A percentile compares a stretch with the other conserved stretches of the same genome.
Evolutionary conservation across 108 stramenopile genomes (phyloP).

Genomic region (Nannochloropsis oceanica): DNA sequence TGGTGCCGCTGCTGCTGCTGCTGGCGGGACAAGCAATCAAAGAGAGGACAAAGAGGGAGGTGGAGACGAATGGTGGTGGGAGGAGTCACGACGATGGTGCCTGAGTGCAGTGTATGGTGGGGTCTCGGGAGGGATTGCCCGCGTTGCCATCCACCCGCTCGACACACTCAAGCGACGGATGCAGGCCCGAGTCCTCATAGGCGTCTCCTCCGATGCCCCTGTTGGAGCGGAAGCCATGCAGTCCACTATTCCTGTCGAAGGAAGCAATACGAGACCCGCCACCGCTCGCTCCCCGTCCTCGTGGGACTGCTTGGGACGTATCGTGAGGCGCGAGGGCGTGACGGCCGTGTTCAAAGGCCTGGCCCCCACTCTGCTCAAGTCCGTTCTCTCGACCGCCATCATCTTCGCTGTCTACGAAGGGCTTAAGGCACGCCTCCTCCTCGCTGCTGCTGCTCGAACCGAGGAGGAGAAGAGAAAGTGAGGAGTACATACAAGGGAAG

Average conservation of each 20-base stretch:
- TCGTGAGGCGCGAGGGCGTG: neutral
- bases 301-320: neutral
- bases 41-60: neutral
- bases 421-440: neutral
- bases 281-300: neutral
- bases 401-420: neutral
- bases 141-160: constrained; percentile 66
- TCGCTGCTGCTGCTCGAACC: too few relatives aligned
- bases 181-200: constrained; percentile 49
- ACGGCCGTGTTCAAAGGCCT: neutral
- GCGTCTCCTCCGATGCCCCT: neutral
- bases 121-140: constrained; percentile 59
- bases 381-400: neutral
- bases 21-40: neutral
- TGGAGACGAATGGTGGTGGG: constrained; percentile 2
- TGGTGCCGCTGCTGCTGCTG: neutral
- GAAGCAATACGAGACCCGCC: too few relatives aligned
- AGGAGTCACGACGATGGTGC: neutral
- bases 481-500: too few relatives aligned
- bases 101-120: constrained; percentile 43
- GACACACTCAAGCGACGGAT: constrained; percentile 76
- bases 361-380: neutral
- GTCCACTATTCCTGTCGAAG: neutral
- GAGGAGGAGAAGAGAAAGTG: too few relatives aligned
- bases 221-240: neutral